A percentile compares a stretch with the other conserved stretches of the same genome.
phyloP scores from a whole-genome alignment of 306 rosid species.

The Ziziphus jujuba region DNA sequence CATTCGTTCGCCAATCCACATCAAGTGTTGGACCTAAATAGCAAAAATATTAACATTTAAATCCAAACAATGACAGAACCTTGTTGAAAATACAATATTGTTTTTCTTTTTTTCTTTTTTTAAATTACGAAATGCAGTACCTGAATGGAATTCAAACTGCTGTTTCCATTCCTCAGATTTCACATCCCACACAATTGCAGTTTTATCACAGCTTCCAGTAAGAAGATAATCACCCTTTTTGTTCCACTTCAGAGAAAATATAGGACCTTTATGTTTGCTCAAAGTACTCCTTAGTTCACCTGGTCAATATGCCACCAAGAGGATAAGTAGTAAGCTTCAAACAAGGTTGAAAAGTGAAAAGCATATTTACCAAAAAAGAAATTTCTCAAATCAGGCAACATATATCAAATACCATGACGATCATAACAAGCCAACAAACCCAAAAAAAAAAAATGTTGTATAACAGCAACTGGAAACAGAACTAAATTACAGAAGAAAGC shows the following conservation, averaged over 20 bases:
- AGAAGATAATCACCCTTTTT: constrained; percentile 93
- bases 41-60: constrained; percentile 15
- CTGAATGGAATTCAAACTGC: constrained; percentile 90
- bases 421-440: background rate
- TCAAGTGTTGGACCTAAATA: constrained; percentile 88
- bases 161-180: constrained; percentile 87
- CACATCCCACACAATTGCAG: constrained; percentile 97
- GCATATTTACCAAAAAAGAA: background rate
- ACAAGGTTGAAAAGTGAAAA: background rate
- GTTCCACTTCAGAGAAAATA: constrained; percentile 94
- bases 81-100: background rate
- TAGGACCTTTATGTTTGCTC: constrained; percentile 86
- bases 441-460: background rate
- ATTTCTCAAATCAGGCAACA: too few species aligned
- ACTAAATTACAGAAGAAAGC: background rate
- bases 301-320: constrained; percentile 32
- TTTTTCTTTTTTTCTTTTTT: too few species aligned
- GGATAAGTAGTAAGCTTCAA: constrained; percentile 12
- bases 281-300: constrained; percentile 85
- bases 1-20: constrained; percentile 95
- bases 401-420: background rate
- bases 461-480: background rate
- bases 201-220: constrained; percentile 92
- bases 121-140: constrained; percentile 33
- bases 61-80: constrained; percentile 16